phyloP scores from a whole-genome alignment of 768 basidiomycete species.

The Phylloporus arenicola region DNA sequence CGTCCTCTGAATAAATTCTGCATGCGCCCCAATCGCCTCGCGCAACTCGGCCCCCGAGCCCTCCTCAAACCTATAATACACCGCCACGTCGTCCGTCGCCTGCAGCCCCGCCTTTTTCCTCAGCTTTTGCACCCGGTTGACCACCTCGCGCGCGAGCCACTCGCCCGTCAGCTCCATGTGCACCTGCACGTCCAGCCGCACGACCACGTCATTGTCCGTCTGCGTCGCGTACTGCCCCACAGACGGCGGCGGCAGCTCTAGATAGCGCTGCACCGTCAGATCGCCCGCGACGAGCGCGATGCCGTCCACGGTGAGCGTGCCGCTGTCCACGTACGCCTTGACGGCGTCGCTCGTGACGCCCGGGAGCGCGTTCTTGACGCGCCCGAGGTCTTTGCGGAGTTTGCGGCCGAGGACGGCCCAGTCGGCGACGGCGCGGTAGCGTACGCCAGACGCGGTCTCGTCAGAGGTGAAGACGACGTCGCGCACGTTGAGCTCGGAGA shows the following conservation, averaged over 20 bases:
- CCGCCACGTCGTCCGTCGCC: conserved; percentile 88
- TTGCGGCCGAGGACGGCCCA: conserved; percentile 93
- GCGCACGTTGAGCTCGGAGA: conserved; percentile 93
- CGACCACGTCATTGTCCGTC: conserved; percentile 91
- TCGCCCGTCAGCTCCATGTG: conserved; percentile 84
- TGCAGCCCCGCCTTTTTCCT: conserved; percentile 94
- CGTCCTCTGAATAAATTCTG: conserved; percentile 66
- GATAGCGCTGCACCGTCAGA: conserved; percentile 83
- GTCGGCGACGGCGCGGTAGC: conserved; percentile 89
- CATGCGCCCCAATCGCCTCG: conserved; percentile 59
- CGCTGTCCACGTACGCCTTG: conserved; percentile 67
- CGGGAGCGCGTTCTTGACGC: conserved; percentile 86
- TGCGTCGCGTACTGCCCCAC: conserved; percentile 72
- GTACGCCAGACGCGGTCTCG: conserved; percentile 79
- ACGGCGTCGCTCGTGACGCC: conserved; percentile 75
- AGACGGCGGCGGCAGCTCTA: conserved; percentile 63
- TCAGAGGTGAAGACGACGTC: conserved; percentile 86
- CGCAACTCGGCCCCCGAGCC: conserved; percentile 60
- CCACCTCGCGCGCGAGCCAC: conserved; percentile 84
- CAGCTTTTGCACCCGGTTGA: conserved; percentile 90
- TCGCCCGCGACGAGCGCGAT: conserved; percentile 90
- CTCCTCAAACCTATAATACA: conserved; percentile 78
- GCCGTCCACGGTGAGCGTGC: conserved; percentile 80
- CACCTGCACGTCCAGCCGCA: conserved; percentile 84
- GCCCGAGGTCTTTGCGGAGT: conserved; percentile 84